Percentiles rank a stretch among this genome's conserved stretches.
Evolutionary conservation across 495 filamentous ascomycete species (phyloP).

Genomic region (Echria macrotheca): DNA sequence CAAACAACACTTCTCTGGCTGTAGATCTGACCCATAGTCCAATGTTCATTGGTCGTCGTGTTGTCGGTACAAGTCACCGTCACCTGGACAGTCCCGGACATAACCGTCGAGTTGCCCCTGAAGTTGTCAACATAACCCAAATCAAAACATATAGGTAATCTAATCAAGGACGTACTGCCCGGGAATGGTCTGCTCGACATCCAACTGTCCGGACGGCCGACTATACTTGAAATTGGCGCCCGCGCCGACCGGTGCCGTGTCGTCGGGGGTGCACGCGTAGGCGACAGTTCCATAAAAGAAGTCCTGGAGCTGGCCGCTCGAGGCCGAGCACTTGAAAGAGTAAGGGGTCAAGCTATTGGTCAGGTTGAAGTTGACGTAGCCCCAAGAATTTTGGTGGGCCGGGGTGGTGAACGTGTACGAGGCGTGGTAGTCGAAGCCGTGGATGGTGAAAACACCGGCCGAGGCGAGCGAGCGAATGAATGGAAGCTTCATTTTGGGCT

Average conservation of each 20-base stretch:
- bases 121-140: not conserved
- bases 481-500: too few relatives aligned
- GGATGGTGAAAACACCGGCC: constrained; percentile 18
- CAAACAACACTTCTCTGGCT: constrained; percentile 29
- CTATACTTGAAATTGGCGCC: constrained; percentile 31
- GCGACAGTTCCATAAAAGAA: constrained; percentile 39
- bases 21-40: constrained; percentile 37
- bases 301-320: constrained; percentile 32
- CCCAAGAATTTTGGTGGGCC: constrained; percentile 38
- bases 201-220: constrained; percentile 25
- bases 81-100: constrained; percentile 27
- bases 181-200: constrained; percentile 33
- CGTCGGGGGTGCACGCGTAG: constrained; percentile 28
- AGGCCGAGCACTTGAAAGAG: constrained; percentile 28
- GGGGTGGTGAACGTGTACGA: constrained; percentile 35
- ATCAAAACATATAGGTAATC: not conserved
- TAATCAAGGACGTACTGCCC: constrained; percentile 23
- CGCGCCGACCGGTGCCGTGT: constrained; percentile 6
- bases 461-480: too few relatives aligned
- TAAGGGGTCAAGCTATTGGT: constrained; percentile 30
- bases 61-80: constrained; percentile 33
- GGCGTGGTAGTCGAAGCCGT: constrained; percentile 33
- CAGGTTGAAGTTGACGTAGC: constrained; percentile 41
- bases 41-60: constrained; percentile 33
- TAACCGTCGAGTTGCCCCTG: not conserved